Evolutionary conservation across 139 green algal species (phyloP).

Genomic region (Tetraselmis striata): DNA sequence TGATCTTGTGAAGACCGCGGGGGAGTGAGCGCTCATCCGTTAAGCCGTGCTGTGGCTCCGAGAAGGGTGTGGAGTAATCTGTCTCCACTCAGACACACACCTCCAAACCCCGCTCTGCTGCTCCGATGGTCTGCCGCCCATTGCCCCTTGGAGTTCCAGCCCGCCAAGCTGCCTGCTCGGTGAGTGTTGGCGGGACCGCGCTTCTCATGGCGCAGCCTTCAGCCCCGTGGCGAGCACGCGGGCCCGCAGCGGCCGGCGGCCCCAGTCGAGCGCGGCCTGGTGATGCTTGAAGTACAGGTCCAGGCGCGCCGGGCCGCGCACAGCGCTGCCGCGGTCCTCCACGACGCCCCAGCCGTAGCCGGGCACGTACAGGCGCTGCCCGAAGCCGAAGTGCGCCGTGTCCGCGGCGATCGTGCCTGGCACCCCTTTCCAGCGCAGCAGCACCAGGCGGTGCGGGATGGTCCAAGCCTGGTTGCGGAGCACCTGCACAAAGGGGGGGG

Average conservation of each 20-base stretch:
- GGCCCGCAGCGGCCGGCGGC: not conserved
- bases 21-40: too few species aligned
- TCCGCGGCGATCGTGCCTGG: constrained; percentile 42
- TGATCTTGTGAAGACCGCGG: too few species aligned
- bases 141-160: too few species aligned
- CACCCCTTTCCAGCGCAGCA: constrained; percentile 26
- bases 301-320: not conserved
- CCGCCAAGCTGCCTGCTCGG: too few species aligned
- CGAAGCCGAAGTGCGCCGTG: constrained; percentile 39
- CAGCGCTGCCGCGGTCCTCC: constrained; percentile 17
- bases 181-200: too few species aligned
- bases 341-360: constrained; percentile 41
- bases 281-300: not conserved
- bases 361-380: constrained; percentile 35
- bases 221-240: not conserved
- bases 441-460: constrained; percentile 26
- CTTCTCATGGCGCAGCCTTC: too few species aligned
- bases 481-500: too few species aligned
- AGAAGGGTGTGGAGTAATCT: too few species aligned
- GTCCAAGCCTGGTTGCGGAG: constrained; percentile 12
- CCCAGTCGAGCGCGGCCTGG: not conserved
- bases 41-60: too few species aligned
- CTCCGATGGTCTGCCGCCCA: too few species aligned
- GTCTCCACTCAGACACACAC: too few species aligned
- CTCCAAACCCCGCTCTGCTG: too few species aligned